Evolutionary conservation across 306 rosid genomes (phyloP), one percentile per base, ranked within the genome.

Genomic region (Trifolium subterraneum): DNA sequence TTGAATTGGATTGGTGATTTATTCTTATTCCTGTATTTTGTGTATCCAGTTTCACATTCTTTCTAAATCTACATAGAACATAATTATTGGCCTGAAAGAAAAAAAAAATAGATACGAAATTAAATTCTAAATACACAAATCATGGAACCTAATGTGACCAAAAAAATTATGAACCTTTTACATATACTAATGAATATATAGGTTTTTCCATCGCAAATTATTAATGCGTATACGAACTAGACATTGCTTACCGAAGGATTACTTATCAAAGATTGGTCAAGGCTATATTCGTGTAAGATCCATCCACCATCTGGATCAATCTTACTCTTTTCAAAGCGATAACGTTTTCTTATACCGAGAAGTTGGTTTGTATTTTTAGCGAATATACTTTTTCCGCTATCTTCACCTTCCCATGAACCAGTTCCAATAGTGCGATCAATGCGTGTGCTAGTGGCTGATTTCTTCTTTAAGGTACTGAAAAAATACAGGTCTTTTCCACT

Each of bases 371-470:
- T 41, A 1, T 36, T 36, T 3, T 8, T 44, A 4, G 19, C 50
- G 2, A 56, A 0, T 12, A 76, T 8, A 0, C 0, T 2, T 33
- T 29, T 76, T 0, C 51, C 61, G 0, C 8, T 3, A 13, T 76
- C 74, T 68, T 68, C 69, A 10, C 10, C 41, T 76, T 76, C 80
- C 80, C 80, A 77, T 1, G 69, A 5, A 59, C 75, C 80, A 0
- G 2, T 8, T 3, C 67, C 79, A 18, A 75, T 75, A 52, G 67
- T 41, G 2, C 75, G 68, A 77, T 31, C 41, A 0, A 5, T 29
- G 9, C 63, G 75, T 1, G 29, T 13, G 20, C 70, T 33, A 35
- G 12, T 31, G 1, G 11, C 4, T 0, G 3, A 33, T 18, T 68
- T 77, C 70, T 16, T 77, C 70, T 77, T 77, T 0, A 47, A 33